Conservation (phyloP, 2,329 filamentous ascomycete species). For the Byssoonygena ceratinophila region DNA sequence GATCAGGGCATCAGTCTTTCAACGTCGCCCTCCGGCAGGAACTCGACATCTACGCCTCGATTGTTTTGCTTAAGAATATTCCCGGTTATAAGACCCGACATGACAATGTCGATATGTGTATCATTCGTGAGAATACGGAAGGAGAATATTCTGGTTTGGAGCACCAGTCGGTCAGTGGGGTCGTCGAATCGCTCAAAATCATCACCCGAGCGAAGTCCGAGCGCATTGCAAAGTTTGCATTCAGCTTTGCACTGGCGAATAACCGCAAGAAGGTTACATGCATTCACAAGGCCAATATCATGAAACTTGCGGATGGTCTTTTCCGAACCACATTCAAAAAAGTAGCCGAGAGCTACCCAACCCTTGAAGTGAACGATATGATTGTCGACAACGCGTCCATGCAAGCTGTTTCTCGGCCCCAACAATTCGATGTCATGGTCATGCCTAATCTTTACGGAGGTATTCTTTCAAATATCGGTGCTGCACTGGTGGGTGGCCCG, state of each 20-base stretch:
- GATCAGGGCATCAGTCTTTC: slow-evolving; percentile 97
- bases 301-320: slow-evolving; percentile 98
- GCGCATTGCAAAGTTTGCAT: slow-evolving; percentile 98
- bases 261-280: slow-evolving; percentile 98
- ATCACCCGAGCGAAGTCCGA: slow-evolving; percentile 98
- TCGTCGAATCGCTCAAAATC: slow-evolving; percentile 99
- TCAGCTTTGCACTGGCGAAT: slow-evolving; percentile 95
- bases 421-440: slow-evolving; percentile 99
- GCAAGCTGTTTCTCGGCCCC: slow-evolving; percentile 91
- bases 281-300: slow-evolving; percentile 99
- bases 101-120: slow-evolving; percentile 94
- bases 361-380: slow-evolving; percentile 95
- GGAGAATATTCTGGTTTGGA: slow-evolving; percentile 98
- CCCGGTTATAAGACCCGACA: slow-evolving; percentile 96
- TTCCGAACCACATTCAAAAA: slow-evolving; percentile 97
- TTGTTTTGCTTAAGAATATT: slow-evolving; percentile 98
- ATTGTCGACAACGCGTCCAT: slow-evolving; percentile 99
- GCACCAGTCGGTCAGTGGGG: slow-evolving; percentile 91
- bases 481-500: slow-evolving; percentile 89
- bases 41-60: slow-evolving; percentile 97
- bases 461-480: slow-evolving; percentile 97
- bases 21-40: slow-evolving; percentile 98
- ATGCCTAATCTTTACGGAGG: slow-evolving; percentile 99
- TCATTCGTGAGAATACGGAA: slow-evolving; percentile 99
- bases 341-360: slow-evolving; percentile 88